Evolutionary conservation across 2,329 filamentous ascomycete species (phyloP).

Genomic region (Hymenoscyphus occultus): DNA sequence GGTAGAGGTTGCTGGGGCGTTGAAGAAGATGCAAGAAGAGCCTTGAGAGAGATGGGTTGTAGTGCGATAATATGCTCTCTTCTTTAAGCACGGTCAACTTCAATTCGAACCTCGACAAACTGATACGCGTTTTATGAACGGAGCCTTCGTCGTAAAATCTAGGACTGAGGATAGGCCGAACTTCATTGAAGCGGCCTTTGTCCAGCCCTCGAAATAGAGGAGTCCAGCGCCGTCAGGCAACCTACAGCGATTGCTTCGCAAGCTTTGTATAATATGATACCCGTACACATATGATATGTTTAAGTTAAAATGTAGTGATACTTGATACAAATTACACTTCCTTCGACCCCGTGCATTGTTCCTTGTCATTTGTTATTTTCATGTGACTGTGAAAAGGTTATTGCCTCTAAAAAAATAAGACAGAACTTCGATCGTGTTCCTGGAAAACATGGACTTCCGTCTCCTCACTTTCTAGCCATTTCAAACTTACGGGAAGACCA

Average conservation of each 20-base stretch:
- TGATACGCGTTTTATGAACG: not conserved
- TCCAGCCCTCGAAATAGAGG: not conserved
- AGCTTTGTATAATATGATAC: not conserved
- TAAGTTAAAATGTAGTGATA: not conserved
- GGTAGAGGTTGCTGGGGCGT: slow-evolving; percentile 29
- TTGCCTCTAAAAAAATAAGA: not conserved
- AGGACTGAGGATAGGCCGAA: not conserved
- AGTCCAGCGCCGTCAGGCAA: not conserved
- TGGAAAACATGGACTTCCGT: too few species aligned
- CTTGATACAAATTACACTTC: not conserved
- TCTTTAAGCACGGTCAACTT: not conserved
- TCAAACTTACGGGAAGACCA: not conserved
- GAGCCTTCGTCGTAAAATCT: not conserved
- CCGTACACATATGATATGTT: not conserved
- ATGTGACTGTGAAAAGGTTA: not conserved
- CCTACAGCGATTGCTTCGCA: not conserved
- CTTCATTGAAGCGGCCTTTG: not conserved
- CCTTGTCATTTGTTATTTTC: not conserved
- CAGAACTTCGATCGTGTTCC: too few species aligned
- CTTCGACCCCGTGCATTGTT: not conserved
- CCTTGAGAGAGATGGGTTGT: not conserved
- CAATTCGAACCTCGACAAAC: not conserved
- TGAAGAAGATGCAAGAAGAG: slow-evolving; percentile 23
- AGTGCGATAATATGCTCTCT: not conserved
- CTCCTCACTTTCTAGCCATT: too few species aligned